Base-by-base conservation (phyloP, 176 grass and related monocot species). In the Alloteropsis semialata region DNA sequence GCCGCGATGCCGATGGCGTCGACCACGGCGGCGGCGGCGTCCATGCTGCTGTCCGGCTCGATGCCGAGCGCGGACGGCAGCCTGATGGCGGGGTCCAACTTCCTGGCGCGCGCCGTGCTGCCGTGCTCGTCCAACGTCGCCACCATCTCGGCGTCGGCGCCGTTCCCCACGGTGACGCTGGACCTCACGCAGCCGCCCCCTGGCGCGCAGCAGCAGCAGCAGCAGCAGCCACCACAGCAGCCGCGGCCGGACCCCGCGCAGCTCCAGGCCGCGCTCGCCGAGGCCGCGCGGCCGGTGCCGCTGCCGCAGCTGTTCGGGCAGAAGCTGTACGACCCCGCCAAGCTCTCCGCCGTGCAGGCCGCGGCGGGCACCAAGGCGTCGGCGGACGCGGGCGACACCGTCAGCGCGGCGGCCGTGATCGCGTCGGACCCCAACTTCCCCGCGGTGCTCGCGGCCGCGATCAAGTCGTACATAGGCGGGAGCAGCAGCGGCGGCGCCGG, bases 1-100 rank as follows among this genome's bases (percentile, higher is more conserved):
- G 95, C 95, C 1, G 95, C 95, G 19, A 86, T 92, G 95, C 86
- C 95, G 15, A 97, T 94, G 95, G 90, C 90, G 43, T 84, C 88
- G 27, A 92, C 92, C 18, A 97, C 92, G 22, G 53, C 92, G 6
- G 90, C 92, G 10, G 95, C 95, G 1, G 88, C 92, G 8, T 92
- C 95, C 48, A 97, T 97, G 92, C 88, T 97, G 21, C 90, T 97
- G 0, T 92, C 92, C 0, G 95, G 92, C 0, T 94, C 95, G 39
- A 94, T 91, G 92, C 80, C 92, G 9, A 97, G 86, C 81, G 58
- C 90, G 2, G 89, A 94, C 22, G 89, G 83, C 83, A 84, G 86
- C 42, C 69, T 97, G 55, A 91, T 97, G 88, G 91, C 87, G 0
- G 82, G 91, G 24, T 87, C 90, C 38, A 94, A 94, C 78, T 97